Conservation (phyloP, 2,329 filamentous ascomycete genomes). For the Tolypocladium album region DNA sequence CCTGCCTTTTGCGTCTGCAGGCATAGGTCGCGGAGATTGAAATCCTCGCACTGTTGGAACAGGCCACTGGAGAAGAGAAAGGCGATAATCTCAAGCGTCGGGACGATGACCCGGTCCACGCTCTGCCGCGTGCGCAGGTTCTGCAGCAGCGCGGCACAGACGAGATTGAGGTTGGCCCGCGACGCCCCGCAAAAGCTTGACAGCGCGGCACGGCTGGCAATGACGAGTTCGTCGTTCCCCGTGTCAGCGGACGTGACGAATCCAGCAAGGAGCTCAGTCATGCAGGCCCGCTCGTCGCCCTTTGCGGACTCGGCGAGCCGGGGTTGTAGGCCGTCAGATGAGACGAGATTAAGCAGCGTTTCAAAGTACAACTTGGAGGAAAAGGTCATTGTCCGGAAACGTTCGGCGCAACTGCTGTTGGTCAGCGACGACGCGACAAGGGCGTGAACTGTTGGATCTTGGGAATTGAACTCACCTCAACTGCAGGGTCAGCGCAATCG, state of each 20-base stretch:
- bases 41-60: slow-evolving; percentile 26
- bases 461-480: slow-evolving; percentile 28
- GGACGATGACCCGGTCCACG: slow-evolving; percentile 62
- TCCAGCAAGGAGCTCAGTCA: slow-evolving; percentile 50
- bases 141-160: slow-evolving; percentile 39
- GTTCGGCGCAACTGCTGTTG: slow-evolving; percentile 18
- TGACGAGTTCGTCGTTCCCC: slow-evolving; percentile 66
- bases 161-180: slow-evolving; percentile 25
- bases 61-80: slow-evolving; percentile 61
- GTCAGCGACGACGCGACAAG: slow-evolving; percentile 6
- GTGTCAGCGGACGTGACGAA: slow-evolving; percentile 64
- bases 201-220: slow-evolving; percentile 56
- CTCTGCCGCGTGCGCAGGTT: slow-evolving; percentile 43
- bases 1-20: slow-evolving; percentile 65
- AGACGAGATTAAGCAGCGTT: slow-evolving; percentile 37
- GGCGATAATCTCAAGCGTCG: slow-evolving; percentile 64
- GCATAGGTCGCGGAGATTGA: slow-evolving; percentile 50
- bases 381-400: slow-evolving; percentile 31
- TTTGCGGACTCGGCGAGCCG: slow-evolving; percentile 23
- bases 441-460: background rate
- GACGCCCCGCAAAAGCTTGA: slow-evolving; percentile 38
- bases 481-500: slow-evolving; percentile 33
- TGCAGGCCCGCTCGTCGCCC: slow-evolving; percentile 26
- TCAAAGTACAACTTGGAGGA: slow-evolving; percentile 52
- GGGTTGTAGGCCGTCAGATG: slow-evolving; percentile 22